phyloP scores from a whole-genome alignment of 2,329 filamentous ascomycete genomes.

The Pseudocercospora fuligena region DNA sequence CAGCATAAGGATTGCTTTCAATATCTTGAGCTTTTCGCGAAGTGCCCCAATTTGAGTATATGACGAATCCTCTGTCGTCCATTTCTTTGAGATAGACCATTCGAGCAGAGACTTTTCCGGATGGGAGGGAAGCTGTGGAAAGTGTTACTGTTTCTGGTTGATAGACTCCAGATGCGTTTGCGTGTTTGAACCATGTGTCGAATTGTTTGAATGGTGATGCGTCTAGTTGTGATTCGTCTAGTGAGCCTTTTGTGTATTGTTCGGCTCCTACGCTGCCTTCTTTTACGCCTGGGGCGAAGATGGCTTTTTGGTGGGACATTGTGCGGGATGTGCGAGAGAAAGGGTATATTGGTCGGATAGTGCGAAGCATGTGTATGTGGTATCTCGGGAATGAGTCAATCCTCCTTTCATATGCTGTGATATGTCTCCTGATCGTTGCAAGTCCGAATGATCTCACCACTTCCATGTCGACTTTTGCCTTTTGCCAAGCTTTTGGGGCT shows the following conservation, averaged over 20 bases:
- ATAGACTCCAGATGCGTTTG: constrained; percentile 64
- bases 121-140: constrained; percentile 81
- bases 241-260: constrained; percentile 72
- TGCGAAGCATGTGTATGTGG: not conserved
- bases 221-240: constrained; percentile 66
- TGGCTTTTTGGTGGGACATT: constrained; percentile 44
- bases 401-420: not conserved
- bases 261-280: constrained; percentile 67
- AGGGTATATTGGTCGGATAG: not conserved
- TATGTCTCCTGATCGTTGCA: constrained; percentile 1
- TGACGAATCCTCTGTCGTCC: constrained; percentile 79
- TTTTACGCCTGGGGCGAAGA: constrained; percentile 67
- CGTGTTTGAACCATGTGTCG: constrained; percentile 74
- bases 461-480: not conserved
- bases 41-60: constrained; percentile 92
- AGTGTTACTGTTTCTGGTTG: constrained; percentile 90
- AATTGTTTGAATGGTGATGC: constrained; percentile 62
- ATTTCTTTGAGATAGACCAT: constrained; percentile 96
- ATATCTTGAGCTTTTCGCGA: constrained; percentile 72
- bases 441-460: not conserved
- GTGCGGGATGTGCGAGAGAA: constrained; percentile 13
- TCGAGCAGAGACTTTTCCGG: constrained; percentile 81
- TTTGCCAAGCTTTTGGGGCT: not conserved
- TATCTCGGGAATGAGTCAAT: not conserved
- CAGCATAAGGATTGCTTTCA: constrained; percentile 74